Conservation (phyloP, 2,329 filamentous ascomycete genomes). For the Aspergillus candidus region DNA sequence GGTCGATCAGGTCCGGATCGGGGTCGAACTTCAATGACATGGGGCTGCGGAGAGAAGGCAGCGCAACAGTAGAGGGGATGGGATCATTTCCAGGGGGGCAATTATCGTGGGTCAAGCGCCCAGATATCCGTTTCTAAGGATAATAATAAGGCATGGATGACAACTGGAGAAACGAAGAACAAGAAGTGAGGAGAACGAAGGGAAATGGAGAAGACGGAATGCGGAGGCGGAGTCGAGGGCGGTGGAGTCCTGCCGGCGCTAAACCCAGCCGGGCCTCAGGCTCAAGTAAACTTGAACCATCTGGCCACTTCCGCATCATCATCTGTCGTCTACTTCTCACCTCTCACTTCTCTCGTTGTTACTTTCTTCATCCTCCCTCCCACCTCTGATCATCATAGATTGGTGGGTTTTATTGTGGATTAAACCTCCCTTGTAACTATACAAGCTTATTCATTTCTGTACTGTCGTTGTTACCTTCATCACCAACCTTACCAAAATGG, state of each 20-base stretch:
- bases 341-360: neutral
- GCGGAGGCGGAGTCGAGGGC: constrained; percentile 11
- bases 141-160: constrained; percentile 5
- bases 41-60: constrained; percentile 12
- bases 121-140: neutral
- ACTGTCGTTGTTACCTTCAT: neutral
- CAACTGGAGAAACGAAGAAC: neutral
- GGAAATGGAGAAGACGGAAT: neutral
- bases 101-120: too few species aligned
- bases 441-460: neutral
- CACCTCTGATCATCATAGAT: neutral
- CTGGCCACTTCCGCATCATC: constrained; percentile 3
- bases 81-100: neutral
- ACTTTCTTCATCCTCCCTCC: constrained; percentile 1
- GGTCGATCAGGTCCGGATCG: constrained; percentile 29
- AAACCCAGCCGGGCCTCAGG: neutral
- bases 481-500: constrained; percentile 21
- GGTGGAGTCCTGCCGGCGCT: constrained; percentile 5
- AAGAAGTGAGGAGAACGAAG: neutral
- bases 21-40: constrained; percentile 42
- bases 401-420: too few species aligned
- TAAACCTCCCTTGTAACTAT: too few species aligned
- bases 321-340: constrained; percentile 5
- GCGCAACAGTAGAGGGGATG: neutral
- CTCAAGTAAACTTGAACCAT: neutral